These are phyloP conservation scores for Colletotrichum orbiculare DNA, from an alignment of 2,329 filamentous ascomycete species.

Conservation along the genomic window DNA sequence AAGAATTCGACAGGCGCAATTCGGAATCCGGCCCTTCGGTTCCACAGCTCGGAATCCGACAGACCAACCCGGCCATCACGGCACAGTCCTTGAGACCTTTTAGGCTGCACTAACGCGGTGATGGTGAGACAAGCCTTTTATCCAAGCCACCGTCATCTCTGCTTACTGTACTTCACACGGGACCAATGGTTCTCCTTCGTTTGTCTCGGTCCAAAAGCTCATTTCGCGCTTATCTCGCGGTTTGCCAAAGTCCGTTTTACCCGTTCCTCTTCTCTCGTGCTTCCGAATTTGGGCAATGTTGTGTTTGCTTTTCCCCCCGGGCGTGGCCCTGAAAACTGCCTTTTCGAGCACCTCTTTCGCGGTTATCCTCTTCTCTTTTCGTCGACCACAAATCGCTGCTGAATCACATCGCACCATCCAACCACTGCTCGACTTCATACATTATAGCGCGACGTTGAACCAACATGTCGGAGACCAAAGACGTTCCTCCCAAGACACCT, in stretches of 20 bases:
- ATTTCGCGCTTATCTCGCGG: constrained; percentile 10
- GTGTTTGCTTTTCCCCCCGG: too few species aligned
- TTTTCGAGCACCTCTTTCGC: background rate
- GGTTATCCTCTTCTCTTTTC: background rate
- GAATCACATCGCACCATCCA: too few species aligned
- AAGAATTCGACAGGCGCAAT: background rate
- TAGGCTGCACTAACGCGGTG: background rate
- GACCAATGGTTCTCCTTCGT: background rate
- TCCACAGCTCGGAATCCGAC: background rate
- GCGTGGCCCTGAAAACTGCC: too few species aligned
- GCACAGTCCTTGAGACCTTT: background rate
- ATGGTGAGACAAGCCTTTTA: constrained; percentile 3
- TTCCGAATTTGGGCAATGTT: too few species aligned
- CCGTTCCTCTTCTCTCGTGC: too few species aligned
- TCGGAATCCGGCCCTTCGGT: constrained; percentile 1
- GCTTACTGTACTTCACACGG: background rate
- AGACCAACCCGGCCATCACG: background rate
- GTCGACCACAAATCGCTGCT: too few species aligned
- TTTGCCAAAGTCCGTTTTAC: constrained; percentile 3
- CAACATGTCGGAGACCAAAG: too few species aligned
- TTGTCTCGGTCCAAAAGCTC: background rate
- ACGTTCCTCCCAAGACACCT: too few species aligned
- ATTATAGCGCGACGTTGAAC: too few species aligned
- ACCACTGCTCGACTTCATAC: too few species aligned
- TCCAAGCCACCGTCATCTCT: constrained; percentile 4